Conservation (phyloP, 768 basidiomycete species). For the Phanerochaete sordida region DNA sequence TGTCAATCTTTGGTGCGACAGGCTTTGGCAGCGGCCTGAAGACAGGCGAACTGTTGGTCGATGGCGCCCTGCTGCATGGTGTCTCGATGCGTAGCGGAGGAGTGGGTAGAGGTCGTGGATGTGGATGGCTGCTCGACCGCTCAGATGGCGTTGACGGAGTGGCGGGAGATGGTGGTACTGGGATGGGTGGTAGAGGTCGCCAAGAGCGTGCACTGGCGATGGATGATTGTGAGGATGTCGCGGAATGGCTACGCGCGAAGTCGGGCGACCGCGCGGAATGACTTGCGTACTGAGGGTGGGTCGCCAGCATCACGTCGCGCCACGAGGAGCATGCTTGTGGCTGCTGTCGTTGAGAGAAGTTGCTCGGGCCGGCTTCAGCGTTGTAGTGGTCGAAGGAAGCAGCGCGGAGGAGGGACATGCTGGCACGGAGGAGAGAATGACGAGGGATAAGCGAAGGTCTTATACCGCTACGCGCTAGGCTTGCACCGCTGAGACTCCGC, state of each 20-base stretch:
- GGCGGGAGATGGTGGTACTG: background rate
- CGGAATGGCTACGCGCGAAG: background rate
- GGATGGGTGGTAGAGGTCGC: constrained; percentile 2
- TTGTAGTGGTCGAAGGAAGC: background rate
- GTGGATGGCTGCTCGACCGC: background rate
- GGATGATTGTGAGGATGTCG: background rate
- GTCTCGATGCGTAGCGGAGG: background rate
- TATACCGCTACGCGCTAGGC: background rate
- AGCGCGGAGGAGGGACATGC: background rate
- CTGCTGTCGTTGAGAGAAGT: background rate
- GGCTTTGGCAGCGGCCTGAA: background rate
- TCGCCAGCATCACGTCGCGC: background rate
- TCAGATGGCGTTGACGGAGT: background rate
- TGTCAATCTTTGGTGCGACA: background rate
- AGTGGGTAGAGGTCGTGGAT: constrained; percentile 4
- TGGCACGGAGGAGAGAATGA: background rate
- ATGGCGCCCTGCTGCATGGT: background rate
- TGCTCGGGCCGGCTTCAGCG: background rate
- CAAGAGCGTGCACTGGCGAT: background rate
- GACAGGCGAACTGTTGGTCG: too few relatives aligned
- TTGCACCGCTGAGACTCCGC: constrained; percentile 3
- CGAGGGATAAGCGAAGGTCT: background rate
- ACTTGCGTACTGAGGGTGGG: background rate
- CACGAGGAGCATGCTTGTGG: background rate
- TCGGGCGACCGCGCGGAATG: background rate